These are phyloP conservation scores for Yamadazyma dendronema DNA, from an alignment of 1,139 yeast genomes.

Conservation along the genomic window DNA sequence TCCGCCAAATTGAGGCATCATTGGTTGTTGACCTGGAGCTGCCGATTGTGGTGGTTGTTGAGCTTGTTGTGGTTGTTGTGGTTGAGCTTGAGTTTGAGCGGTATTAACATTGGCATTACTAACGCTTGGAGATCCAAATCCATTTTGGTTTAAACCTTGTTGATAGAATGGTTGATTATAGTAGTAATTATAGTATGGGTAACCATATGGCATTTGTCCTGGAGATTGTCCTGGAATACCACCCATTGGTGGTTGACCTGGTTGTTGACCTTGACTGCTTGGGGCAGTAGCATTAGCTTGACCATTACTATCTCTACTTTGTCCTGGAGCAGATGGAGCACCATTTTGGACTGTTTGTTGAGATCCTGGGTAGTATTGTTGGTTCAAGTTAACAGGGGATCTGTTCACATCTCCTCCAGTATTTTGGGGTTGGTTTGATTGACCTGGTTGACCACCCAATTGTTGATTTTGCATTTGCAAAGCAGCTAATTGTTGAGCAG, in stretches of 20 bases:
- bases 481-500: conserved; percentile 33
- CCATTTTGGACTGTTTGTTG: conserved; percentile 8
- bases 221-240: conserved; percentile 18
- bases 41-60: conserved; percentile 19
- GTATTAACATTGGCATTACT: conserved; percentile 13
- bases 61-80: conserved; percentile 11
- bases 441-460: conserved; percentile 8
- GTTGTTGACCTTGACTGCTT: conserved; percentile 6
- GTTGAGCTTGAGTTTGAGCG: conserved; percentile 18
- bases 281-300: conserved; percentile 7
- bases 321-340: conserved; percentile 6
- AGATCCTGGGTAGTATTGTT: conserved; percentile 10
- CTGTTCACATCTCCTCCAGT: conserved; percentile 9
- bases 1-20: conserved; percentile 43
- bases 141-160: conserved; percentile 29
- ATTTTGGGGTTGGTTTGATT: conserved; percentile 7
- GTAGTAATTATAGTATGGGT: conserved; percentile 47
- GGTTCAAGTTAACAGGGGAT: conserved; percentile 11
- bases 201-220: conserved; percentile 34
- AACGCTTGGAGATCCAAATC: conserved; percentile 15
- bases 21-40: conserved; percentile 25
- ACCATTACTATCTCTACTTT: conserved; percentile 4
- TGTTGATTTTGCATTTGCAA: conserved; percentile 21
- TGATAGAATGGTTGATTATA: conserved; percentile 45
- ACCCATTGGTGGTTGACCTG: conserved; percentile 9